A percentile compares a stretch with the other conserved stretches of the same genome.
Evolutionary conservation across 306 rosid species (phyloP).

Genomic region (Comarum palustre): DNA sequence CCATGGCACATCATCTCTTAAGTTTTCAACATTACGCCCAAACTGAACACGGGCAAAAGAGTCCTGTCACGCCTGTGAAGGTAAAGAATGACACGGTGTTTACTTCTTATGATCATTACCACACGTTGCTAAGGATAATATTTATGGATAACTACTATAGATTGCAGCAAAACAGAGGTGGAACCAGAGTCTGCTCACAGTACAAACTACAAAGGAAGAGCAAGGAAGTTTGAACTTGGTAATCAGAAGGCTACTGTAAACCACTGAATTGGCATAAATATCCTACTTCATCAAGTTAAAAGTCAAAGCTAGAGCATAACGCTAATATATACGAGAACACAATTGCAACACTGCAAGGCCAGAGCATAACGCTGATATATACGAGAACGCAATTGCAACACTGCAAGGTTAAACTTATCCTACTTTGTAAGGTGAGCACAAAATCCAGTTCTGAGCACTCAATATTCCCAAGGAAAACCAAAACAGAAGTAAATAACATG

Average conservation of each 20-base stretch:
- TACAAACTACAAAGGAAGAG: background rate
- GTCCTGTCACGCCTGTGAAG: slow-evolving; percentile 74
- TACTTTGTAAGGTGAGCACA: background rate
- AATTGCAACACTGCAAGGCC: background rate
- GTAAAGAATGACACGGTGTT: background rate
- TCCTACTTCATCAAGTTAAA: background rate
- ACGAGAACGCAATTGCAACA: background rate
- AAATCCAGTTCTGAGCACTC: background rate
- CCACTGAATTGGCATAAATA: background rate
- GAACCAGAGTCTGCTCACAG: background rate
- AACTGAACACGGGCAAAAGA: slow-evolving; percentile 92
- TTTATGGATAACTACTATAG: background rate
- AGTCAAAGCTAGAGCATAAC: background rate
- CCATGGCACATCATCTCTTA: slow-evolving; percentile 79
- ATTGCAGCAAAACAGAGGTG: background rate
- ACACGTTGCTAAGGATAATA: background rate
- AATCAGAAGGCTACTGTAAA: background rate
- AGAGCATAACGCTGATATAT: background rate
- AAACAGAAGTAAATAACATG: background rate
- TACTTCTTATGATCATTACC: background rate
- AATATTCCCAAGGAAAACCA: background rate
- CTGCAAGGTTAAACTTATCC: background rate
- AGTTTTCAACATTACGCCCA: slow-evolving; percentile 77
- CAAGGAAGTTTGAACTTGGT: background rate
- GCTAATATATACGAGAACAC: background rate